Conservation (phyloP, 2,329 filamentous ascomycete species). For the Periglandula ipomoeae region DNA sequence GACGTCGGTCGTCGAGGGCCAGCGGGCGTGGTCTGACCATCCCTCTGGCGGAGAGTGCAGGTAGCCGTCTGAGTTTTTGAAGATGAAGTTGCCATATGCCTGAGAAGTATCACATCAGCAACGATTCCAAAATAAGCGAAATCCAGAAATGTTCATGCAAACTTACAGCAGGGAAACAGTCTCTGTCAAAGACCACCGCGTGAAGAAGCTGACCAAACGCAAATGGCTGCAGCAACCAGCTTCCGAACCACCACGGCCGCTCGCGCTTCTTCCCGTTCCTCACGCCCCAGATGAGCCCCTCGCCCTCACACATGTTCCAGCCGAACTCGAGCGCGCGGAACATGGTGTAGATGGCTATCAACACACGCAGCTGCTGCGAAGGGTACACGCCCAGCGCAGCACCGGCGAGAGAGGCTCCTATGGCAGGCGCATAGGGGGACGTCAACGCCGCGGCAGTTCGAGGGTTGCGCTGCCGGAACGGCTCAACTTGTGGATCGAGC, state of each 20-base stretch:
- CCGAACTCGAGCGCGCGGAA: slow-evolving; percentile 77
- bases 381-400: slow-evolving; percentile 72
- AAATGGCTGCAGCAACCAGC: slow-evolving; percentile 71
- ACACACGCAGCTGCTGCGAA: slow-evolving; percentile 57
- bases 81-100: slow-evolving; percentile 37
- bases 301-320: slow-evolving; percentile 75
- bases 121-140: background rate
- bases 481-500: slow-evolving; percentile 66
- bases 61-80: slow-evolving; percentile 71
- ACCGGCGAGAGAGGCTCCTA: slow-evolving; percentile 84
- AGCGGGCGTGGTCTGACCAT: slow-evolving; percentile 57
- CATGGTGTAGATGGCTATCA: slow-evolving; percentile 71
- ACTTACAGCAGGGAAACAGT: slow-evolving; percentile 57
- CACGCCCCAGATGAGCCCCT: slow-evolving; percentile 56
- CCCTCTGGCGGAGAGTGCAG: slow-evolving; percentile 62
- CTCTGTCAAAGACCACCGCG: slow-evolving; percentile 66
- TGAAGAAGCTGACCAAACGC: slow-evolving; percentile 69
- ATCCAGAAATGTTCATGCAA: background rate
- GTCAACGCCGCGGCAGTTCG: slow-evolving; percentile 65
- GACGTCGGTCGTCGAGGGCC: slow-evolving; percentile 69
- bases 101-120: too few species aligned
- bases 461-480: slow-evolving; percentile 78
- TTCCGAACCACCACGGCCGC: slow-evolving; percentile 74
- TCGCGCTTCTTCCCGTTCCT: slow-evolving; percentile 46
- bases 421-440: slow-evolving; percentile 72